Evolutionary conservation across 169 alveolate species (phyloP).

Genomic region (Babesia ovis): DNA sequence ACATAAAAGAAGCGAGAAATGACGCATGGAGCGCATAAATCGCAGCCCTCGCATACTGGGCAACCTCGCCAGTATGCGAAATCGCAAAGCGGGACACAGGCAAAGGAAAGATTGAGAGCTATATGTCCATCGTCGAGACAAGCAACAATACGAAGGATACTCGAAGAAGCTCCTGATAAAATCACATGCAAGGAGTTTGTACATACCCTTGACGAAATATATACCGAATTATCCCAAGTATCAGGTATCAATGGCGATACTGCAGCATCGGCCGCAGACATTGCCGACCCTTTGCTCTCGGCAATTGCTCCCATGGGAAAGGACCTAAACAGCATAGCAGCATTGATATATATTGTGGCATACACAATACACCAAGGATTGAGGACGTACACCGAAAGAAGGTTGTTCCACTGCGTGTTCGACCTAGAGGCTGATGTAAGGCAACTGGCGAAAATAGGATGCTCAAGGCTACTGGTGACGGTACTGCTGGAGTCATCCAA

Average conservation of each 20-base stretch:
- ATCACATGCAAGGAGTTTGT: constrained; percentile 16
- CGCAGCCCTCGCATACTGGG: constrained; percentile 21
- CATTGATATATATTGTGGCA: constrained; percentile 19
- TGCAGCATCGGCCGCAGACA: constrained; percentile 14
- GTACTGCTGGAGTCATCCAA: constrained; percentile 38
- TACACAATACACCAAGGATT: constrained; percentile 3
- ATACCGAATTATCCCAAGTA: constrained; percentile 14
- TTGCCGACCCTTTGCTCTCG: constrained; percentile 18
- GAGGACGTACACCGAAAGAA: constrained; percentile 13
- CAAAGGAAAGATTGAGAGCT: constrained; percentile 19
- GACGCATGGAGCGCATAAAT: constrained; percentile 27
- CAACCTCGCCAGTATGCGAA: constrained; percentile 1
- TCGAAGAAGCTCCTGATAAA: constrained; percentile 25
- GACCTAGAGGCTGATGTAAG: constrained; percentile 37
- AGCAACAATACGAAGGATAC: constrained; percentile 4
- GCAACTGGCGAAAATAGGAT: constrained; percentile 22
- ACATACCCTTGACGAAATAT: constrained; percentile 7
- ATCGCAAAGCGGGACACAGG: not conserved
- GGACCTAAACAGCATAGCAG: constrained; percentile 9
- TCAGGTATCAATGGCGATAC: constrained; percentile 1
- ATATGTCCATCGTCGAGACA: constrained; percentile 17
- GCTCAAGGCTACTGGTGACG: constrained; percentile 30
- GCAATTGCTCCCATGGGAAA: constrained; percentile 14
- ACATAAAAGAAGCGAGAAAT: constrained; percentile 3
- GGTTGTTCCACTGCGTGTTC: constrained; percentile 49